Evolutionary conservation across 352 stramenopile genomes (phyloP), one percentile per base, ranked within the genome.

Genomic region (Globisporangium sylvaticum): DNA sequence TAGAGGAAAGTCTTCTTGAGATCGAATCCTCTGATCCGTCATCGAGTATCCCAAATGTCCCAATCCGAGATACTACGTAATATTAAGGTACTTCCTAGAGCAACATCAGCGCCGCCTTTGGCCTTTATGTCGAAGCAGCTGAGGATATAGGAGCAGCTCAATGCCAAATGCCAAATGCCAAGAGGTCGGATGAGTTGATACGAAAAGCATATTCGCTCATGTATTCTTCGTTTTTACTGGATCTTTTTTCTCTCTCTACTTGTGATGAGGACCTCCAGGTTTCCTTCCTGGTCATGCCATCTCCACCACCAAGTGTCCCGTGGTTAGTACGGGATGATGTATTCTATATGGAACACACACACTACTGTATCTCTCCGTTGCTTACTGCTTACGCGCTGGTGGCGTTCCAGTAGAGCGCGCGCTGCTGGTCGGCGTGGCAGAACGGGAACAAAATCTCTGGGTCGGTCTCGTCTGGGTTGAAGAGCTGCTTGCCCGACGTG

Each of bases 401-500:
- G n/a, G 56, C 50, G 64, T 69, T 70, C 46, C 37, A 73, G 60
- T 73, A 73, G 44, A 73, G 18, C 44, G 25, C 4, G 53, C 55
- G 61, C 37, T 73, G 39, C 7, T 71, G 12, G 18, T 73, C 68
- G 0, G 4, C 15, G 64, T 70, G 46, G 54, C 67, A 72, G 53
- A 72, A 72, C 27, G 67, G 67, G 52, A 72, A 72, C 22, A 42
- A 2, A 14, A 63, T 62, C 10, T 57, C 64, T 3, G 52, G 12
- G 42, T 62, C 31, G 22, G 31, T 46, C 53, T 58, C 6, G 44
- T 71, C 66, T 22, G 56, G 57, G 59, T 70, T 71, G 55, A 73
- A 73, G 15, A 73, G 57, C 20, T 71, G 31, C 58, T 71, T 71
- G n/a, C 68, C 68, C 12, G 52, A 55, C 18, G 37, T 65, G 61